A percentile compares a stretch with the other conserved stretches of the same genome.
These are phyloP conservation scores for Hypoxylon fragiforme DNA, from an alignment of 495 filamentous ascomycete species.

Conservation along the genomic window DNA sequence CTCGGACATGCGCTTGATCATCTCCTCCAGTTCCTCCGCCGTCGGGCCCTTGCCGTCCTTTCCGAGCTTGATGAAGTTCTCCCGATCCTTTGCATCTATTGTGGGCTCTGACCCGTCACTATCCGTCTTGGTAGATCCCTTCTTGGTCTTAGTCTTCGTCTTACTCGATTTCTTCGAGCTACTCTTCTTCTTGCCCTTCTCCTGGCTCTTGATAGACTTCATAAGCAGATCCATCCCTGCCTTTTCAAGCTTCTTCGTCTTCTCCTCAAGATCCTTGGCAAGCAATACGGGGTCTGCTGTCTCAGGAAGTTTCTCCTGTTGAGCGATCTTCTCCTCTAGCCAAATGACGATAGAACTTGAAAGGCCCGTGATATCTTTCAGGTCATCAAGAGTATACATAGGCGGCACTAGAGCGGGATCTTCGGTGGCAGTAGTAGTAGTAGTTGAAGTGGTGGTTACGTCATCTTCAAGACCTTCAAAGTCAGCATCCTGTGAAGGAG, in stretches of 20 bases:
- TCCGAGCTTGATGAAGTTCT: constrained; percentile 39
- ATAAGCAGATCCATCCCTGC: constrained; percentile 70
- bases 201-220: constrained; percentile 66
- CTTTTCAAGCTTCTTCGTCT: constrained; percentile 64
- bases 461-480: constrained; percentile 69
- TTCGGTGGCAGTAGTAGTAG: constrained; percentile 44
- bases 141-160: constrained; percentile 44
- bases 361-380: constrained; percentile 55
- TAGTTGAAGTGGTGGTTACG: constrained; percentile 43
- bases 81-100: constrained; percentile 36
- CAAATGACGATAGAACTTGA: constrained; percentile 58
- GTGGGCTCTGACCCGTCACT: constrained; percentile 42
- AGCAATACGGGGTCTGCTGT: constrained; percentile 73
- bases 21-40: constrained; percentile 52
- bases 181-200: constrained; percentile 55
- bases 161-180: constrained; percentile 55
- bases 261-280: constrained; percentile 64
- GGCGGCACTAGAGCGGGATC: constrained; percentile 52
- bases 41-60: constrained; percentile 46
- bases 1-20: constrained; percentile 50
- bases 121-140: constrained; percentile 46
- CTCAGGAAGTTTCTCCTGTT: constrained; percentile 67
- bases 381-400: constrained; percentile 64
- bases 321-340: constrained; percentile 66
- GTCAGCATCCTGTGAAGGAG: constrained; percentile 47